Evolutionary conservation across 2,329 filamentous ascomycete species (phyloP).

Genomic region (Aspergillus cejpii): DNA sequence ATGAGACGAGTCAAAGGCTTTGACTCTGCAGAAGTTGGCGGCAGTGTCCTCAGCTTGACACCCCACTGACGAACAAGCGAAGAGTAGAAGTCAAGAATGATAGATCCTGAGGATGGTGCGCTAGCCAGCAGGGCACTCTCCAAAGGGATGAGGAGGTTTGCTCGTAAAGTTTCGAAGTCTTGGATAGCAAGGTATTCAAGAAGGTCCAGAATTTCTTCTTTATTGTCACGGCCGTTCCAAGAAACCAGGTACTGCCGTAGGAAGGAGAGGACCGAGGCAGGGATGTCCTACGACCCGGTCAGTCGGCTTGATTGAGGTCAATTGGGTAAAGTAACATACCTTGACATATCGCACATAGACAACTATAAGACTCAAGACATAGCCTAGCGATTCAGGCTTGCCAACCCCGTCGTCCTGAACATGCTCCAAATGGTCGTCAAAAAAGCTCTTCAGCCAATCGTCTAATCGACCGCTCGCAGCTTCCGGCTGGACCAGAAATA

Average conservation of each 20-base stretch:
- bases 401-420: conserved; percentile 43
- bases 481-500: conserved; percentile 59
- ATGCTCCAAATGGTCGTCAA: conserved; percentile 33
- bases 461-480: conserved; percentile 37
- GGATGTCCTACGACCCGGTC: conserved; percentile 25
- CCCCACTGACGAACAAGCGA: conserved; percentile 55
- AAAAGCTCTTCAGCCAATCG: conserved; percentile 37
- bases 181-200: conserved; percentile 31
- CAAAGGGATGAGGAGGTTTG: conserved; percentile 33
- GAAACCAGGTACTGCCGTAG: conserved; percentile 48
- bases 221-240: conserved; percentile 58
- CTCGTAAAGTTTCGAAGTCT: conserved; percentile 30
- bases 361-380: conserved; percentile 30
- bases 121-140: conserved; percentile 39
- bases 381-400: conserved; percentile 31
- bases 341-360: conserved; percentile 36
- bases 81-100: conserved; percentile 62
- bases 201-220: conserved; percentile 36
- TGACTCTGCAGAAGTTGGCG: conserved; percentile 25
- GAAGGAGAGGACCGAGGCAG: conserved; percentile 29
- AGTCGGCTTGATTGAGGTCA: conserved; percentile 1
- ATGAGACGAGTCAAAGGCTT: conserved; percentile 37
- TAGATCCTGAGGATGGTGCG: conserved; percentile 47
- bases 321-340: conserved; percentile 18
- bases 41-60: conserved; percentile 26